Evolutionary conservation across 495 filamentous ascomycete species (phyloP).

Genomic region (Aspergillus affinis): DNA sequence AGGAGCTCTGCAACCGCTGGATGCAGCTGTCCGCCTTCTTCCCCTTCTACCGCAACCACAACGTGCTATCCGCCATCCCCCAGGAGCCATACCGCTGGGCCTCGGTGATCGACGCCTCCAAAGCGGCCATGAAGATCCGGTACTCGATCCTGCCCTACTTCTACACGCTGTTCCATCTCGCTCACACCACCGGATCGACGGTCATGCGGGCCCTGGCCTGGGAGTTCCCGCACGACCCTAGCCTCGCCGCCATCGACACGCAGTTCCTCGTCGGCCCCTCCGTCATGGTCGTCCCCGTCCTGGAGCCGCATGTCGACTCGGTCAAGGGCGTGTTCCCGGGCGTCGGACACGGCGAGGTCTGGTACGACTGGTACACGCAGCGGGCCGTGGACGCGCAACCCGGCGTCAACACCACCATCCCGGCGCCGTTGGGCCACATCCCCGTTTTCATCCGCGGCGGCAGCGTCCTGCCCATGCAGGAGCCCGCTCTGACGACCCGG

Average conservation of each 20-base stretch:
- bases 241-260: slow-evolving; percentile 62
- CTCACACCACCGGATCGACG: slow-evolving; percentile 66
- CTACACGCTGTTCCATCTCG: slow-evolving; percentile 75
- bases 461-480: slow-evolving; percentile 66
- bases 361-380: slow-evolving; percentile 84
- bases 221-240: slow-evolving; percentile 80
- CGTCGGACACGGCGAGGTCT: slow-evolving; percentile 57
- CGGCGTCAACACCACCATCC: slow-evolving; percentile 69
- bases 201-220: slow-evolving; percentile 81
- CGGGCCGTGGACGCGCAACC: slow-evolving; percentile 50
- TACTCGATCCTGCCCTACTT: slow-evolving; percentile 76
- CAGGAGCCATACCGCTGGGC: slow-evolving; percentile 82
- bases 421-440: slow-evolving; percentile 76
- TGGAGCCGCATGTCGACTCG: slow-evolving; percentile 60
- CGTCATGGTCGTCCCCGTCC: slow-evolving; percentile 71
- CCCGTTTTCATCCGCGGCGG: slow-evolving; percentile 75
- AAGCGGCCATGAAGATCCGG: slow-evolving; percentile 69
- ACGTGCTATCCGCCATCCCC: slow-evolving; percentile 55
- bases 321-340: slow-evolving; percentile 82
- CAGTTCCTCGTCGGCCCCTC: slow-evolving; percentile 78
- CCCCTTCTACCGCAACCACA: slow-evolving; percentile 88
- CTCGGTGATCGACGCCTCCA: slow-evolving; percentile 64
- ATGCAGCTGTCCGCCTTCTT: slow-evolving; percentile 86
- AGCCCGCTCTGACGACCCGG: slow-evolving; percentile 67
- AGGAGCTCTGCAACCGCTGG: slow-evolving; percentile 81